phyloP scores from a whole-genome alignment of 1,284 basidiomycete genomes.

The Heliocybe sulcata region DNA sequence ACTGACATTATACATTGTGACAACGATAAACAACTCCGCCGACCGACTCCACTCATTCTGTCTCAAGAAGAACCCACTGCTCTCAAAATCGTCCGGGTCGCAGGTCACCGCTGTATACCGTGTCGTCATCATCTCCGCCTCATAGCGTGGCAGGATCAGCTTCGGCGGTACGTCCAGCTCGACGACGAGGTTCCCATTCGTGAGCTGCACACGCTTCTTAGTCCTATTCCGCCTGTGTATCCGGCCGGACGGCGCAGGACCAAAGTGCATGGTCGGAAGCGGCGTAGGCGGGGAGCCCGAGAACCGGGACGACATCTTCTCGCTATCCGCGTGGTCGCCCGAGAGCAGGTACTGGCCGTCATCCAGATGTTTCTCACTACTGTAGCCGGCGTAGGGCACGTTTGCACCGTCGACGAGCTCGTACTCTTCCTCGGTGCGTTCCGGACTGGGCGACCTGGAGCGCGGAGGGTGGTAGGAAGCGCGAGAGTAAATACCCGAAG shows the following conservation, averaged over 20 bases:
- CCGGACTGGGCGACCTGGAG: conserved; percentile 68
- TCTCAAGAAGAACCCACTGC: conserved; percentile 76
- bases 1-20: conserved; percentile 93
- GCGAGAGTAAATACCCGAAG: conserved; percentile 51
- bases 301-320: not conserved
- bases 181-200: conserved; percentile 83
- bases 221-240: conserved; percentile 69
- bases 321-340: conserved; percentile 12
- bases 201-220: conserved; percentile 65
- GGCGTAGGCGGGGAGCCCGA: conserved; percentile 28
- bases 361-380: conserved; percentile 16
- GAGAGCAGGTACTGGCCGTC: conserved; percentile 21
- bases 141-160: conserved; percentile 75
- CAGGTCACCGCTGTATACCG: conserved; percentile 88
- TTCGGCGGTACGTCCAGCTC: conserved; percentile 82
- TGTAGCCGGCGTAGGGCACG: conserved; percentile 39
- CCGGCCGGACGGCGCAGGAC: conserved; percentile 78
- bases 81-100: conserved; percentile 90
- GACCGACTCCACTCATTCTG: conserved; percentile 77
- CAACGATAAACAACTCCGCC: conserved; percentile 91
- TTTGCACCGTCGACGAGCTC: conserved; percentile 45
- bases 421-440: conserved; percentile 64
- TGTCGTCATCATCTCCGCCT: conserved; percentile 80
- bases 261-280: conserved; percentile 74
- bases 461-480: conserved; percentile 39